A percentile compares a stretch with the other conserved stretches of the same genome.
phyloP scores from a whole-genome alignment of 2,329 filamentous ascomycete genomes.

The Mycosphaerella sp. region DNA sequence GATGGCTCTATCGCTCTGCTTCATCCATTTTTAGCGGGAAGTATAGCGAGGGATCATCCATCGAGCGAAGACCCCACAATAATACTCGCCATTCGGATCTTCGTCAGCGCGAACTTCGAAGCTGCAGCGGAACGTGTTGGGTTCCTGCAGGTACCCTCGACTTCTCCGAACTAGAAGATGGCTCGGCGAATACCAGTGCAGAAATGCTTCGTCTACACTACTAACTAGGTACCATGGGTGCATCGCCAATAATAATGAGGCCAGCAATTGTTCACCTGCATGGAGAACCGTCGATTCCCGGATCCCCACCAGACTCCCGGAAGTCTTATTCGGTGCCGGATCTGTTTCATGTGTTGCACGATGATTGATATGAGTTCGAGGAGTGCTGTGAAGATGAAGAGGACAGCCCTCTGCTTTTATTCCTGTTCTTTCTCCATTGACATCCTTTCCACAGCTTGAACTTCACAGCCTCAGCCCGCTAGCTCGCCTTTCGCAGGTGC shows the following conservation, averaged over 20 bases:
- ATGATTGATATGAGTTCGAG: not conserved
- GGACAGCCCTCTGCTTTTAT: not conserved
- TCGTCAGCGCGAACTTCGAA: slow-evolving; percentile 6
- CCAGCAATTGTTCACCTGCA: not conserved
- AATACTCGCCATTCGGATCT: slow-evolving; percentile 9
- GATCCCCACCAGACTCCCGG: slow-evolving; percentile 11
- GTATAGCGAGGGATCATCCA: not conserved
- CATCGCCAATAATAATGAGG: not conserved
- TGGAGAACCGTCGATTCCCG: not conserved
- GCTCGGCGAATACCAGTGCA: not conserved
- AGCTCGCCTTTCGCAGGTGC: not conserved
- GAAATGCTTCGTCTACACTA: not conserved
- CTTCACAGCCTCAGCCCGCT: not conserved
- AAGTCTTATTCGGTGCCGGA: slow-evolving; percentile 5
- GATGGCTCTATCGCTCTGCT: not conserved
- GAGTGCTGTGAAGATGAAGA: not conserved
- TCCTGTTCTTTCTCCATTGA: not conserved
- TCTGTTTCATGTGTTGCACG: slow-evolving; percentile 1
- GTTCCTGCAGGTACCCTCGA: slow-evolving; percentile 6
- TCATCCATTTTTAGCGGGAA: slow-evolving; percentile 4
- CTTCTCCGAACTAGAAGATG: slow-evolving; percentile 3
- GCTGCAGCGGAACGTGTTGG: not conserved
- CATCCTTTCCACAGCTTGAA: not conserved
- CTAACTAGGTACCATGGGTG: too few relatives aligned
- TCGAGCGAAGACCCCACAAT: not conserved